Evolutionary conservation across 257 asterid species (phyloP).

Genomic region (Solanum rostratum): DNA sequence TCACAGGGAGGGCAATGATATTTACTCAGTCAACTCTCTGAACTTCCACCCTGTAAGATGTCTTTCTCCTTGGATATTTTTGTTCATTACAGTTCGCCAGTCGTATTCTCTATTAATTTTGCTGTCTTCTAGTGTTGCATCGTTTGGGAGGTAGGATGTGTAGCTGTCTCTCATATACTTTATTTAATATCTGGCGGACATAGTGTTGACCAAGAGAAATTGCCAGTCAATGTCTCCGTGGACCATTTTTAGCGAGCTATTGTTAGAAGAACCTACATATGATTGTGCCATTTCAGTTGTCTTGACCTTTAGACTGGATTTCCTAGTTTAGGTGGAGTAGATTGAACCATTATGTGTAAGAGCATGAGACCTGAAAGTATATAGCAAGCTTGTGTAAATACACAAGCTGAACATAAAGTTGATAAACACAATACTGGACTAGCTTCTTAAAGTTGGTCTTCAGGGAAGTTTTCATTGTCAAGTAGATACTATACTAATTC

Average conservation of each 20-base stretch:
- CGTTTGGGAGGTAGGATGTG: background rate
- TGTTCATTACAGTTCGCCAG: background rate
- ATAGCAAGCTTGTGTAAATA: background rate
- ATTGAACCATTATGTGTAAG: background rate
- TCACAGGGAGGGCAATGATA: conserved; percentile 84
- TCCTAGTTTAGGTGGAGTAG: background rate
- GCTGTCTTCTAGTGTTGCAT: background rate
- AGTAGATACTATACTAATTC: background rate
- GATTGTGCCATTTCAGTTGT: background rate
- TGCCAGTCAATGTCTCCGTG: background rate
- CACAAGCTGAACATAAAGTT: background rate
- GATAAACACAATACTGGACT: background rate
- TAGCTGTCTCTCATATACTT: background rate
- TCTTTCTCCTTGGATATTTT: background rate
- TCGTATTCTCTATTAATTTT: background rate
- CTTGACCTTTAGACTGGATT: background rate
- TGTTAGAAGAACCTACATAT: background rate
- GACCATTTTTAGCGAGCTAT: background rate
- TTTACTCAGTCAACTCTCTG: conserved; percentile 84
- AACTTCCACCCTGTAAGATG: conserved; percentile 90
- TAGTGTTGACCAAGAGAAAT: background rate
- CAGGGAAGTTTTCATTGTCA: background rate
- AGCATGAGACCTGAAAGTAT: background rate
- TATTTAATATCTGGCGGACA: background rate
- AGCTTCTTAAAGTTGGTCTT: background rate